Evolutionary conservation across 73 alveolate genomes (phyloP).

Genomic region (Paramecium sonneborni): DNA sequence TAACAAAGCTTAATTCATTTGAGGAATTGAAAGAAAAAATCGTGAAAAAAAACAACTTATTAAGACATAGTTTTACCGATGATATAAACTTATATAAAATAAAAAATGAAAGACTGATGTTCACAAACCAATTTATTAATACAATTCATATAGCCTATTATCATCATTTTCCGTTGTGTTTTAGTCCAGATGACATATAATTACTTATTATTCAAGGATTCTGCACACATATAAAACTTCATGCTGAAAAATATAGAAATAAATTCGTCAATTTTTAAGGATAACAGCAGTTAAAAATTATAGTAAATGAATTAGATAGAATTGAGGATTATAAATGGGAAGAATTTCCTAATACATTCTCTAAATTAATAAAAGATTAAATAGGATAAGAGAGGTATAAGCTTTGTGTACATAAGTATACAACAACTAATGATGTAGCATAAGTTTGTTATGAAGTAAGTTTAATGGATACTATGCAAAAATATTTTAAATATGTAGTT

Average conservation of each 20-base stretch:
- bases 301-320: neutral
- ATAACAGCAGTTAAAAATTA: conserved; percentile 11
- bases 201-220: conserved; percentile 22
- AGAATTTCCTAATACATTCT: neutral
- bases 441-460: conserved; percentile 11
- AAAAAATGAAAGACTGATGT: neutral
- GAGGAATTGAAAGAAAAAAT: neutral
- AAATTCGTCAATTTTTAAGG: conserved; percentile 64
- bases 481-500: conserved; percentile 34
- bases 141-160: conserved; percentile 40
- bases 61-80: neutral
- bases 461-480: conserved; percentile 57
- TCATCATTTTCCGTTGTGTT: conserved; percentile 41
- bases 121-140: neutral
- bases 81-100: neutral
- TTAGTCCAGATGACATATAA: conserved; percentile 65
- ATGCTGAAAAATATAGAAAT: conserved; percentile 57
- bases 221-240: conserved; percentile 4
- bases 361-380: conserved; percentile 15
- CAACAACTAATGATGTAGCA: neutral
- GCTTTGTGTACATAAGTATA: neutral
- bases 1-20: neutral
- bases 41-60: neutral
- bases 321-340: conserved; percentile 52
- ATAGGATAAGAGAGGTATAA: conserved; percentile 43